phyloP scores from a whole-genome alignment of 2,329 filamentous ascomycete species.

The Trichoderma endophyticum region DNA sequence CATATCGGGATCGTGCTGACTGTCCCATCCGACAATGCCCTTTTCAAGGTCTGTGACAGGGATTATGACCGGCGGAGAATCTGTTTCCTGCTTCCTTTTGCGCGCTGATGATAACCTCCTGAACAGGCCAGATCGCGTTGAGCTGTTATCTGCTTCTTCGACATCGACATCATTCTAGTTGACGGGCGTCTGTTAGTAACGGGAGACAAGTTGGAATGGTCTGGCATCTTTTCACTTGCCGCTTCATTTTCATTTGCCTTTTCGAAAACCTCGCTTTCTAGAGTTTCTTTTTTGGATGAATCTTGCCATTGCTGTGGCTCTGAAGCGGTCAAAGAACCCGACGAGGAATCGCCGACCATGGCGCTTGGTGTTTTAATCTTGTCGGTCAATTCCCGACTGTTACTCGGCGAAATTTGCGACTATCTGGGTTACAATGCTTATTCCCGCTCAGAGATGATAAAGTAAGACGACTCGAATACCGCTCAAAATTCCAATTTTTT shows the following conservation, averaged over 20 bases:
- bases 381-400: neutral
- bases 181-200: neutral
- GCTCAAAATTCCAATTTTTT: no score
- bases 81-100: neutral
- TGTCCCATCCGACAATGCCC: constrained; percentile 9
- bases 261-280: neutral
- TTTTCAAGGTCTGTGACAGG: constrained; percentile 8
- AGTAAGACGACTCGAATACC: neutral
- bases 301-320: neutral
- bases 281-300: neutral
- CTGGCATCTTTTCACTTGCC: neutral
- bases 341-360: neutral
- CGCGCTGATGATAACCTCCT: neutral
- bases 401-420: neutral
- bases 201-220: neutral
- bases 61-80: neutral
- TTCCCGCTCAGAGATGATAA: neutral
- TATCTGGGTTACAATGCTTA: neutral
- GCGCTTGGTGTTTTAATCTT: neutral
- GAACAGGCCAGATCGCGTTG: neutral
- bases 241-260: neutral
- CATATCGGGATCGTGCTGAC: constrained; percentile 5
- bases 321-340: neutral
- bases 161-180: neutral
- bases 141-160: neutral